Evolutionary conservation across 768 basidiomycete species (phyloP).

Genomic region (Boletus vinaceobasis): DNA sequence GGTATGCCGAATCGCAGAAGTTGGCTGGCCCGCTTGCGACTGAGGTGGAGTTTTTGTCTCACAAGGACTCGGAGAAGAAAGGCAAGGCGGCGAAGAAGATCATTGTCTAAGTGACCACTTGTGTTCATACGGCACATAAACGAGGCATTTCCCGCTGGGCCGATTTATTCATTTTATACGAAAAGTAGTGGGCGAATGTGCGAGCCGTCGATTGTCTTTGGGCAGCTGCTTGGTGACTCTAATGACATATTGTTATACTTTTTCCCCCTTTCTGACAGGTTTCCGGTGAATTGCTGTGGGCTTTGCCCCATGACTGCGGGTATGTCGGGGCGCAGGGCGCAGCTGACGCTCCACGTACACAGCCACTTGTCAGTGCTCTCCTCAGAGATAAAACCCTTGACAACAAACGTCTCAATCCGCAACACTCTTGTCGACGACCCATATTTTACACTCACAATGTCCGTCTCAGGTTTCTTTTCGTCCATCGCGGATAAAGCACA

Average conservation of each 20-base stretch:
- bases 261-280: conserved; percentile 9
- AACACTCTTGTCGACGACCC: conserved; percentile 1
- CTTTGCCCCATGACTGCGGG: conserved; percentile 9
- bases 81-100: conserved; percentile 81
- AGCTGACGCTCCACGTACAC: conserved; percentile 8
- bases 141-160: conserved; percentile 14
- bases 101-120: conserved; percentile 44
- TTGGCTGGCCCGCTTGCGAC: conserved; percentile 85
- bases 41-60: conserved; percentile 91
- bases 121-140: conserved; percentile 15
- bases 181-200: conserved; percentile 22
- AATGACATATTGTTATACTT: conserved; percentile 24
- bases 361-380: conserved; percentile 15
- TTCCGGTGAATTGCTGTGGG: neutral
- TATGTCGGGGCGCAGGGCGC: neutral
- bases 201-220: conserved; percentile 16
- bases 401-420: conserved; percentile 4
- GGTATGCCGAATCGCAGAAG: conserved; percentile 69
- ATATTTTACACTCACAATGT: conserved; percentile 38
- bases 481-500: conserved; percentile 77
- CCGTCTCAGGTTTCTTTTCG: conserved; percentile 59
- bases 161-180: conserved; percentile 34
- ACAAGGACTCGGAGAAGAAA: conserved; percentile 95
- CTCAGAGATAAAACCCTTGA: conserved; percentile 17
- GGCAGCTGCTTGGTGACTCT: conserved; percentile 21